These are phyloP conservation scores for Ganoderma leucocontextum DNA, from an alignment of 1,284 basidiomycete genomes.

Conservation along the genomic window DNA sequence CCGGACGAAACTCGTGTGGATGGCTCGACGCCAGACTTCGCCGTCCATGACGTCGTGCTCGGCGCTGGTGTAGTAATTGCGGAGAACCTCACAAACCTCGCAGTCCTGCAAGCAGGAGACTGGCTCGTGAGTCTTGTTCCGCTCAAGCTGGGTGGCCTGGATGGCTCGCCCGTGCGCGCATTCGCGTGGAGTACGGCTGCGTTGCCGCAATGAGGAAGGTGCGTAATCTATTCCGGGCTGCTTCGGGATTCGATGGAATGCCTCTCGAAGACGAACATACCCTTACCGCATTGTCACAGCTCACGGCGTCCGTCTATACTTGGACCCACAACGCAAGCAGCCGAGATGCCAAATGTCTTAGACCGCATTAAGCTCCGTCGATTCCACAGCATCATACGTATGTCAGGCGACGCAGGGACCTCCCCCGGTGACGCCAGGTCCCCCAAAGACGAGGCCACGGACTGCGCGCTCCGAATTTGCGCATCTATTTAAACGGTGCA, in stretches of 20 bases:
- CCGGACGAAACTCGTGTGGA: constrained; percentile 65
- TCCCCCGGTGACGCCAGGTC: not conserved
- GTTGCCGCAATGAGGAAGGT: constrained; percentile 7
- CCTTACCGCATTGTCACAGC: constrained; percentile 1
- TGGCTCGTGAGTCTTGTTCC: constrained; percentile 64
- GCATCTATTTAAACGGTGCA: not conserved
- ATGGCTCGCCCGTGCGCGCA: constrained; percentile 73
- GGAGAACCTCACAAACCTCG: constrained; percentile 71
- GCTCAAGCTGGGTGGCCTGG: constrained; percentile 61
- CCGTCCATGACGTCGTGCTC: constrained; percentile 64
- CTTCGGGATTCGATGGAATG: constrained; percentile 2
- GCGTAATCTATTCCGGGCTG: not conserved
- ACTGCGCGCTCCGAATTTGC: not conserved
- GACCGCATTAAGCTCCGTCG: not conserved
- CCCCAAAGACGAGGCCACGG: not conserved
- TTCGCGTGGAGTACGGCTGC: constrained; percentile 53
- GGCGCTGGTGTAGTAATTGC: constrained; percentile 66
- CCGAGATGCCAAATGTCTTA: not conserved
- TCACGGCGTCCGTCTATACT: constrained; percentile 5
- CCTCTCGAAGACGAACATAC: not conserved
- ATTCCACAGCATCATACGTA: not conserved
- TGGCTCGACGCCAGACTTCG: constrained; percentile 47
- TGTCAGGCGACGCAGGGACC: not conserved
- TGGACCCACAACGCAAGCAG: constrained; percentile 17
- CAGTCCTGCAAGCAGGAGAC: constrained; percentile 46